Conservation (phyloP, 2,329 filamentous ascomycete genomes). For the Aspergillus sojae region DNA sequence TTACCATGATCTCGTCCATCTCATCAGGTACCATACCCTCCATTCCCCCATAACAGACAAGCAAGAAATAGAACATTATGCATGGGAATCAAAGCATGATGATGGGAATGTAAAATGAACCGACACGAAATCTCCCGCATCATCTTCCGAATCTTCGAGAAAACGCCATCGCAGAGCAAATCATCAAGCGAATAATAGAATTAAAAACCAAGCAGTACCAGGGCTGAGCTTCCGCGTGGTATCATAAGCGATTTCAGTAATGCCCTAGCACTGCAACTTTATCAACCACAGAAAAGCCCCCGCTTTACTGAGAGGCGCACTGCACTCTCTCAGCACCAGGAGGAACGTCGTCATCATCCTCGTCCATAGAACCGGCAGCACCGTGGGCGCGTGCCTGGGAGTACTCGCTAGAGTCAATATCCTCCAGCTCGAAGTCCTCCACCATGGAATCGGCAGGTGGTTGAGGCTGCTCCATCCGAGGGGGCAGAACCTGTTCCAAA, state of each 20-base stretch:
- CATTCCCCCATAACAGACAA: conserved; percentile 18
- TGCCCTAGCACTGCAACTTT: conserved; percentile 27
- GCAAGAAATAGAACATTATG: conserved; percentile 23
- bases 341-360: conserved; percentile 66
- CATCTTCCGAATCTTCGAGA: conserved; percentile 36
- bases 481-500: conserved; percentile 82
- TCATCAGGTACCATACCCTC: conserved; percentile 18
- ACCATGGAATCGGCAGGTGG: conserved; percentile 87
- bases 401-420: conserved; percentile 71
- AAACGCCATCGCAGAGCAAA: conserved; percentile 41
- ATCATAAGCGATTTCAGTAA: conserved; percentile 42
- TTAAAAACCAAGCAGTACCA: conserved; percentile 27
- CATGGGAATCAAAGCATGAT: conserved; percentile 24
- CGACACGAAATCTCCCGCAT: conserved; percentile 25
- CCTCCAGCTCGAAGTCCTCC: conserved; percentile 84
- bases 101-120: conserved; percentile 19
- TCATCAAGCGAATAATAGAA: conserved; percentile 25
- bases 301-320: conserved; percentile 54
- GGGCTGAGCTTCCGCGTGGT: conserved; percentile 32
- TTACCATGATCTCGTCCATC: conserved; percentile 19
- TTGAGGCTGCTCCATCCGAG: conserved; percentile 64
- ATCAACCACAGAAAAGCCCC: conserved; percentile 14
- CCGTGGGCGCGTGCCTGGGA: conserved; percentile 68
- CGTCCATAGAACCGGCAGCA: conserved; percentile 66
- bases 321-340: conserved; percentile 54